Percentiles rank a stretch among this genome's conserved stretches.
Evolutionary conservation across 2,329 filamentous ascomycete species (phyloP).

Genomic region (Alternaria ventricosa): DNA sequence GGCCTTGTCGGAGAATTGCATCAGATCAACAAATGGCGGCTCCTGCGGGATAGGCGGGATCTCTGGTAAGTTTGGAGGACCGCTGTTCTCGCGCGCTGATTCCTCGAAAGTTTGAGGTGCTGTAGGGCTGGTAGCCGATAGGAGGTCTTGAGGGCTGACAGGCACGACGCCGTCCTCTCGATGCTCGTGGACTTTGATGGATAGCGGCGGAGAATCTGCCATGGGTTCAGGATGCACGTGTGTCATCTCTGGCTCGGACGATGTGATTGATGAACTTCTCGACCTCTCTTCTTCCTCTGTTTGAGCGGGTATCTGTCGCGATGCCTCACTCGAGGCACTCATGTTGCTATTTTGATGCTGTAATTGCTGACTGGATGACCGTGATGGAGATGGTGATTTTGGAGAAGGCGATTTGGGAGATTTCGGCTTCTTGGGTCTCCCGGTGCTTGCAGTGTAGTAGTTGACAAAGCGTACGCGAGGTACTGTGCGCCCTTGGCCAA

Average conservation of each 20-base stretch:
- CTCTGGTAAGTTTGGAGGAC: constrained; percentile 50
- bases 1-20: constrained; percentile 67
- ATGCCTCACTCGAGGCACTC: neutral
- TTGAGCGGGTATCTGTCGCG: neutral
- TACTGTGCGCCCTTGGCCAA: constrained; percentile 41
- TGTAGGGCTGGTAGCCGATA: constrained; percentile 24
- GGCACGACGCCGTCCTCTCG: constrained; percentile 45
- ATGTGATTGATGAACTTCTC: constrained; percentile 14
- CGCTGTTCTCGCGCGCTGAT: neutral
- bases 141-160: constrained; percentile 37
- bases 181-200: constrained; percentile 57
- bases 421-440: constrained; percentile 63
- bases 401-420: constrained; percentile 49
- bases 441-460: constrained; percentile 88
- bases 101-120: constrained; percentile 1
- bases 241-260: constrained; percentile 20
- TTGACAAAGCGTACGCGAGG: constrained; percentile 79
- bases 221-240: constrained; percentile 17
- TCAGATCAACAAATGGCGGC: constrained; percentile 64
- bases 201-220: constrained; percentile 51
- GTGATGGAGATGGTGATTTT: constrained; percentile 33
- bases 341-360: constrained; percentile 8
- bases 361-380: constrained; percentile 13
- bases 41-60: constrained; percentile 61
- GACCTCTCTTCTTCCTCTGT: constrained; percentile 5